phyloP scores from a whole-genome alignment of 176 grass and related monocot species.

The Raddia distichophylla region DNA sequence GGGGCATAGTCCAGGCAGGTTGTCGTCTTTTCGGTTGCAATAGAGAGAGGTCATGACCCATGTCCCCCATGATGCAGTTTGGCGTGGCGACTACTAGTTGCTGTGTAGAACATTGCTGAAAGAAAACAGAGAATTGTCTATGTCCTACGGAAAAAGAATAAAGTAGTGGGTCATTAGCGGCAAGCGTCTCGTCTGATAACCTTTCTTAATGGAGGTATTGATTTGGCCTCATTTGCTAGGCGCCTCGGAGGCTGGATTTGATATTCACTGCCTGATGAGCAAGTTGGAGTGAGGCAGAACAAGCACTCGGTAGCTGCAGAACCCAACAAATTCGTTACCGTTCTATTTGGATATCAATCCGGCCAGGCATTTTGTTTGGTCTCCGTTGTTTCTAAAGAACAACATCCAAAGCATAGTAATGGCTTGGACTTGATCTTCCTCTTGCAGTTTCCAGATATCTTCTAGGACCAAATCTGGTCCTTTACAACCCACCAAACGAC shows the following conservation, averaged over 20 bases:
- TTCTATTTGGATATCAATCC: background rate
- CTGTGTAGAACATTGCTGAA: slow-evolving; percentile 3
- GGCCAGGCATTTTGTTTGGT: background rate
- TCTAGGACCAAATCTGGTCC: too few species aligned
- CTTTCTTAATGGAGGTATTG: background rate
- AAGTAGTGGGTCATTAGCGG: background rate
- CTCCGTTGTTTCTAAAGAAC: background rate
- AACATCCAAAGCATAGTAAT: too few species aligned
- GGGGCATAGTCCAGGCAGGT: background rate
- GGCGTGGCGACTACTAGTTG: background rate
- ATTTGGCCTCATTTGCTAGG: background rate
- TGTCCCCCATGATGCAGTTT: too few species aligned
- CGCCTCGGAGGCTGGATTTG: background rate
- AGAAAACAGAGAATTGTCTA: background rate
- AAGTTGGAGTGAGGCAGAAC: background rate
- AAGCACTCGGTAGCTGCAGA: background rate
- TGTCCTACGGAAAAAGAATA: background rate
- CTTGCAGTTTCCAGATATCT: too few species aligned
- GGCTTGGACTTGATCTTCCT: too few species aligned
- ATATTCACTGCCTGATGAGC: background rate
- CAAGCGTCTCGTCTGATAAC: background rate
- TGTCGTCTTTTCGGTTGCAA: background rate
- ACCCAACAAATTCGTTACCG: background rate
- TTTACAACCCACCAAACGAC: too few species aligned
- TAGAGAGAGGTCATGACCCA: too few species aligned